Evolutionary conservation across 179 eudicot species (phyloP).

Genomic region (Carnegiea gigantea): DNA sequence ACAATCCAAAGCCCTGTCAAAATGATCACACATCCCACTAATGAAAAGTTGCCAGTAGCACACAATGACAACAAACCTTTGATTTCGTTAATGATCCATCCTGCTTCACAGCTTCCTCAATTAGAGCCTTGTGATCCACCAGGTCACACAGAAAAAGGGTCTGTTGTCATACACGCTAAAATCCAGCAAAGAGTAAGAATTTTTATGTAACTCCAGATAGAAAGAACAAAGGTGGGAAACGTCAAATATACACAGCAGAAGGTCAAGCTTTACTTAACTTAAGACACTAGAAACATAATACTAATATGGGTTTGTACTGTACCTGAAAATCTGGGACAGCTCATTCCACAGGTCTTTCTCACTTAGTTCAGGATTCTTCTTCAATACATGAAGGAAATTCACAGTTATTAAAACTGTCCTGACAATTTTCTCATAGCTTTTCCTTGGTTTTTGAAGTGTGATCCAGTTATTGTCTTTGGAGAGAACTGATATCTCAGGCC

Average conservation of each 20-base stretch:
- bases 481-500: constrained; percentile 66
- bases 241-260: neutral
- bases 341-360: constrained; percentile 59
- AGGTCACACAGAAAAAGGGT: constrained; percentile 67
- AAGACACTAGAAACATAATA: too few relatives aligned
- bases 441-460: constrained; percentile 70
- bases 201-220: neutral
- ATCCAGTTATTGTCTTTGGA: constrained; percentile 67
- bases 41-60: neutral
- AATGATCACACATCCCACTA: neutral
- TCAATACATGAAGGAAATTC: constrained; percentile 47
- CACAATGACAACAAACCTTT: constrained; percentile 42
- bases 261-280: too few relatives aligned
- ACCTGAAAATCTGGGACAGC: constrained; percentile 66
- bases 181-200: constrained; percentile 11
- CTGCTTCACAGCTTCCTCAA: constrained; percentile 56
- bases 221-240: neutral
- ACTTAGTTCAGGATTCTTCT: constrained; percentile 46
- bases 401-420: constrained; percentile 65
- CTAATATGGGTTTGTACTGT: neutral
- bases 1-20: neutral
- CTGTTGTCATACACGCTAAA: constrained; percentile 51
- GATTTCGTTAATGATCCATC: constrained; percentile 60
- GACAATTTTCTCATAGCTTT: constrained; percentile 46
- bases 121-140: constrained; percentile 45